Evolutionary conservation across 371 early-diverging fungal genomes (phyloP).

Genomic region (Saksenaea vasiformis): DNA sequence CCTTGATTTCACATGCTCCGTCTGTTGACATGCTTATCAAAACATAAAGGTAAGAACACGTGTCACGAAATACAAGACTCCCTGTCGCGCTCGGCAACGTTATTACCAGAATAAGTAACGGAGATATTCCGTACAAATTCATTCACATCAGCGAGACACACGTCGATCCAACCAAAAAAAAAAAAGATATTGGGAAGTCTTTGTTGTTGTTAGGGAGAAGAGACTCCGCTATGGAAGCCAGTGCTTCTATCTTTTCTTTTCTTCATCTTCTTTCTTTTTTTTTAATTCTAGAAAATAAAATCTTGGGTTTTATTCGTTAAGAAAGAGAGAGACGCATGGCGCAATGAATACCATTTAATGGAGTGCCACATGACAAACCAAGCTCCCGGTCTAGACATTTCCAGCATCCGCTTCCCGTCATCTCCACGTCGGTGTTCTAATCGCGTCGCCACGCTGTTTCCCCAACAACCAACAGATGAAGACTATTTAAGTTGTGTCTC

Average conservation of each 20-base stretch:
- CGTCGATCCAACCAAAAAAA: conserved; percentile 3
- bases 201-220: neutral
- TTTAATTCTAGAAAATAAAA: neutral
- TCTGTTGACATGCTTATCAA: conserved; percentile 6
- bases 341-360: conserved; percentile 1
- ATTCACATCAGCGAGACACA: conserved; percentile 1
- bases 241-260: too few species aligned
- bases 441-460: neutral
- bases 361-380: neutral
- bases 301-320: too few species aligned
- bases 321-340: neutral
- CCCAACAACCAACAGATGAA: neutral
- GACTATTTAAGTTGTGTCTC: neutral
- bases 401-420: neutral
- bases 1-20: conserved; percentile 4
- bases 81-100: neutral
- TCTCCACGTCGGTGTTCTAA: neutral
- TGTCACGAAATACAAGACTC: neutral
- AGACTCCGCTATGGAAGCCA: neutral
- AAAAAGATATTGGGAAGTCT: neutral
- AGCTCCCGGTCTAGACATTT: neutral
- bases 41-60: conserved; percentile 3
- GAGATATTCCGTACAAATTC: conserved; percentile 2
- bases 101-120: neutral
- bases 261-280: neutral